phyloP scores from a whole-genome alignment of 768 basidiomycete genomes.

The Rhodotorula diobovata region DNA sequence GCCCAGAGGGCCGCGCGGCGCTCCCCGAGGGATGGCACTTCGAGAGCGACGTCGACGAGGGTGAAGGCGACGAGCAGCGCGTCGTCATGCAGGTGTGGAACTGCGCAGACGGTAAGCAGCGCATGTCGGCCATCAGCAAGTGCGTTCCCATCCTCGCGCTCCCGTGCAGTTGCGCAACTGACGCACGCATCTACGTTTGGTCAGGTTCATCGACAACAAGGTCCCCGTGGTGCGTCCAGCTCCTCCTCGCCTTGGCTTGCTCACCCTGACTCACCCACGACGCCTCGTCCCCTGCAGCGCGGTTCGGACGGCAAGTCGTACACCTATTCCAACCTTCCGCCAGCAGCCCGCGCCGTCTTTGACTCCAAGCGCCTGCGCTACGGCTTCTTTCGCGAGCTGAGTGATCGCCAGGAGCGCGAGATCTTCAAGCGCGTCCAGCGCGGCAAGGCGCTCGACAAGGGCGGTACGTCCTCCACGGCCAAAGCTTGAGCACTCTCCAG shows the following conservation, averaged over 20 bases:
- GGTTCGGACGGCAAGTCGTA: background rate
- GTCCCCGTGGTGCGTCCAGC: background rate
- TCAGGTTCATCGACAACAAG: slow-evolving; percentile 9
- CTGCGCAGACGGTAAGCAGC: slow-evolving; percentile 28
- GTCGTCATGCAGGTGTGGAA: slow-evolving; percentile 11
- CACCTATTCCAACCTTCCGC: background rate
- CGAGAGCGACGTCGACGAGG: background rate
- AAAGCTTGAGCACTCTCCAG: too few relatives aligned
- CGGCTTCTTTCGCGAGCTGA: slow-evolving; percentile 19
- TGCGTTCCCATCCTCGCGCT: background rate
- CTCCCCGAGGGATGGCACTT: background rate
- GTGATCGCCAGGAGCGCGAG: slow-evolving; percentile 6
- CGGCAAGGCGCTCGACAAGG: slow-evolving; percentile 6
- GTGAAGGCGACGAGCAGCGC: background rate
- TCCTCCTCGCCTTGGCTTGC: too few relatives aligned
- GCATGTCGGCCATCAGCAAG: slow-evolving; percentile 10
- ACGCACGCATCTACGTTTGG: background rate
- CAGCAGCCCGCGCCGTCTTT: background rate
- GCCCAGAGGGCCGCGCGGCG: background rate
- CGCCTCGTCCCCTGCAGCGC: background rate
- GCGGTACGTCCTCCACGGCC: background rate
- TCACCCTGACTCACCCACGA: background rate
- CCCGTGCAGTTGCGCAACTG: background rate
- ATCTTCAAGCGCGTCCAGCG: slow-evolving; percentile 20
- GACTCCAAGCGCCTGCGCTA: slow-evolving; percentile 1